Evolutionary conservation across 2,329 filamentous ascomycete genomes (phyloP), one percentile per base, ranked within the genome.

Genomic region (Hymenoscyphus infarciens): DNA sequence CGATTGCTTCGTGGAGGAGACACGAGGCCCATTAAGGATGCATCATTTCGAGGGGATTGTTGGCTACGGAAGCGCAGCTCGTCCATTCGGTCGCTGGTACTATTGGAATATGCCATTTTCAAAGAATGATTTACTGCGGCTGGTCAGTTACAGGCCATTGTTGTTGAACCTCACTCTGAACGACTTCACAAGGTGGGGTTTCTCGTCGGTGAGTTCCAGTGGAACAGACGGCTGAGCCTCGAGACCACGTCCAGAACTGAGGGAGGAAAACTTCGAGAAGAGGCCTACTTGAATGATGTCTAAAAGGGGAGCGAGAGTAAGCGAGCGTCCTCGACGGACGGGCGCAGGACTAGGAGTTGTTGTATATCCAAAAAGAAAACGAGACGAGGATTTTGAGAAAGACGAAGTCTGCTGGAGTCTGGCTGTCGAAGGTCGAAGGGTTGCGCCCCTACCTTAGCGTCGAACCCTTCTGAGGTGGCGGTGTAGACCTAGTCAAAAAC

Each of bases 21-120:
- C 72, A 88, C 87, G 76, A 92, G 86, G 69, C 87, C 85, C 74
- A 88, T 86, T 79, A 92, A 90, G 68, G 87, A 81, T 72, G 85
- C 79, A 73, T 96, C 92, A 78, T 88, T 89, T 71, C 87, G 86
- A 61, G 91, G 86, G 70, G 90, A 90, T 77, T 90, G 87, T 77
- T 92, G 88, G 74, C 84, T 84, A 71, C 88, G 87, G 78, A 90
- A 93, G 75, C 88, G 88, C 77, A 91, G 81, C 78, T 92, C 89
- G 78, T 94, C 90, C 84, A 91, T 90, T 75, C 83, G 81, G 72
- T 86, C 84, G 74, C 79, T 84, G 74, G 84, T 77, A 73, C 82
- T 82, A 73, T 83, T 82, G 69, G 84, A 84, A 77, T 84, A 89
- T 69, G 86, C 84, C 87, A 90, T 90, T 69, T 67, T 72, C 70